phyloP scores from a whole-genome alignment of 2,329 filamentous ascomycete genomes.

The Diplodia seriata region DNA sequence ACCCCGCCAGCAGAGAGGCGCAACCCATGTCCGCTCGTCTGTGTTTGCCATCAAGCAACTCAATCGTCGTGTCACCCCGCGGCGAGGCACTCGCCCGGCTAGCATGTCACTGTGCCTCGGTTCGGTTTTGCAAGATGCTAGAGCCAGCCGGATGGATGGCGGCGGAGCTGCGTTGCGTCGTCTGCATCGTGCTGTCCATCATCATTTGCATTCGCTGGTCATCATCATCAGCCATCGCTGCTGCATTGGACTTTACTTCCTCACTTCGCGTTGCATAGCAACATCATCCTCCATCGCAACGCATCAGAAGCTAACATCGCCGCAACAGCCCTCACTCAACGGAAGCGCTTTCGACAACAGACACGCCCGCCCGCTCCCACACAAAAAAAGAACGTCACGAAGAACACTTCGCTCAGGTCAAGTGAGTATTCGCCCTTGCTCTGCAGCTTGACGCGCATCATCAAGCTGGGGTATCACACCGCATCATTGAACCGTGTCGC shows the following conservation, averaged over 20 bases:
- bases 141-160: neutral
- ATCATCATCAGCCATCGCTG: neutral
- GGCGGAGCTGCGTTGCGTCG: neutral
- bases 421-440: conserved; percentile 1
- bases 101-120: neutral
- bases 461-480: neutral
- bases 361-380: neutral
- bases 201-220: neutral
- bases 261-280: neutral
- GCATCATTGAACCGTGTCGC: neutral
- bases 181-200: neutral
- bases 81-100: neutral
- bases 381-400: too few species aligned
- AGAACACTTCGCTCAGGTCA: neutral
- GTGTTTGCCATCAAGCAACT: neutral
- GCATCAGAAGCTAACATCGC: conserved; percentile 1
- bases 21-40: neutral
- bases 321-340: neutral
- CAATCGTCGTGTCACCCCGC: neutral
- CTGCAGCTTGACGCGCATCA: neutral
- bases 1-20: neutral
- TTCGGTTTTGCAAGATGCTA: neutral
- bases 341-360: neutral
- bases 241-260: neutral
- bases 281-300: conserved; percentile 37